A percentile compares a stretch with the other conserved stretches of the same genome.
Conservation (phyloP, 2,329 filamentous ascomycete species). For the Aspergillus intermedius region DNA sequence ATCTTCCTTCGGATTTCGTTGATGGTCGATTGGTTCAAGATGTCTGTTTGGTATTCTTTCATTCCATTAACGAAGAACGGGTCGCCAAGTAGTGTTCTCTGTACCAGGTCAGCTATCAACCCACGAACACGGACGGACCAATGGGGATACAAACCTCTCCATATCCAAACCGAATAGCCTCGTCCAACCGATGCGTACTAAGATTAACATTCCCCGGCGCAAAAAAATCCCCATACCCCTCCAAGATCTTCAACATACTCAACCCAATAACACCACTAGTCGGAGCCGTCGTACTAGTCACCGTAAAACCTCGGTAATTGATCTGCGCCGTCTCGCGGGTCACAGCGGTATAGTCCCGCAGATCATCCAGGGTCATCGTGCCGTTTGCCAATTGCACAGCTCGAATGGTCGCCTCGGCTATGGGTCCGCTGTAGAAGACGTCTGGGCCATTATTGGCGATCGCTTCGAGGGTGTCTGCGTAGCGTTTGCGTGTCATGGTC, state of each 20-base stretch:
- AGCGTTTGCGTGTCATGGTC: slow-evolving; percentile 71
- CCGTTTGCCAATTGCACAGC: slow-evolving; percentile 64
- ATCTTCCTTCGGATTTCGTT: slow-evolving; percentile 60
- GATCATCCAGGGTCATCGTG: slow-evolving; percentile 76
- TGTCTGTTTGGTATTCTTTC: slow-evolving; percentile 55
- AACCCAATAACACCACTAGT: slow-evolving; percentile 71
- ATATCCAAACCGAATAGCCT: slow-evolving; percentile 87
- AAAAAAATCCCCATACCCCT: slow-evolving; percentile 64
- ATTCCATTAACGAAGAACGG: slow-evolving; percentile 65
- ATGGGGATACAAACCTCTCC: slow-evolving; percentile 42
- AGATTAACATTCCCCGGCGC: slow-evolving; percentile 54
- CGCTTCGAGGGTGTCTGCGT: slow-evolving; percentile 69
- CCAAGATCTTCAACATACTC: slow-evolving; percentile 72
- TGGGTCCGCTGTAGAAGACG: slow-evolving; percentile 65
- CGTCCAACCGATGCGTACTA: slow-evolving; percentile 74
- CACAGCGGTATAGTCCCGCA: slow-evolving; percentile 65
- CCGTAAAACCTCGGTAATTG: slow-evolving; percentile 62
- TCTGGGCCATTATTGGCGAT: slow-evolving; percentile 68
- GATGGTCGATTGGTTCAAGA: slow-evolving; percentile 59
- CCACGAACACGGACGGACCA: neutral
- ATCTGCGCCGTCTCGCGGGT: slow-evolving; percentile 58
- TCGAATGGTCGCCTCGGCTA: slow-evolving; percentile 67
- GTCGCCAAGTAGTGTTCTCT: slow-evolving; percentile 74
- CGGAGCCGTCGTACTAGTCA: slow-evolving; percentile 63
- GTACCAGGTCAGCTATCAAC: slow-evolving; percentile 14